These are phyloP conservation scores for Cladosporium velox DNA, from an alignment of 2,329 filamentous ascomycete genomes.

Conservation along the genomic window DNA sequence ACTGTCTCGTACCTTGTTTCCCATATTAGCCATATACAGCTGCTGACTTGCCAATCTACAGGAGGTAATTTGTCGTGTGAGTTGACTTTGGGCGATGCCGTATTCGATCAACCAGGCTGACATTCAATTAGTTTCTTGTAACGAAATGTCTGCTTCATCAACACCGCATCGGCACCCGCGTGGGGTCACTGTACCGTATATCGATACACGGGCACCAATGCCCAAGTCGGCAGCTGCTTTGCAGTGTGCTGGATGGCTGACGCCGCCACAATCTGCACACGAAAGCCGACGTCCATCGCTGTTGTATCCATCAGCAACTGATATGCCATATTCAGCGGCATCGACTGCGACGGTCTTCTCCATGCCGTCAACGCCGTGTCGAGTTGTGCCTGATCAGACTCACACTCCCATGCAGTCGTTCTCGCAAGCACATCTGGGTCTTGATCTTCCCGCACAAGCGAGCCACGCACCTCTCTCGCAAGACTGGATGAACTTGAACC, in stretches of 20 bases:
- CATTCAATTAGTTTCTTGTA: conserved; percentile 22
- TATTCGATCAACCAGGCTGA: conserved; percentile 17
- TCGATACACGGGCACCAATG: conserved; percentile 30
- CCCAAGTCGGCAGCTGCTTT: conserved; percentile 23
- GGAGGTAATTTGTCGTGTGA: conserved; percentile 29
- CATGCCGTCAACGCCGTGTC: conserved; percentile 30
- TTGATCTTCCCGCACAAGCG: not conserved
- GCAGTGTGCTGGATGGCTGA: conserved; percentile 29
- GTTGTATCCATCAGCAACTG: conserved; percentile 27
- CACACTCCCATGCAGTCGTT: conserved; percentile 1
- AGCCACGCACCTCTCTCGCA: not conserved
- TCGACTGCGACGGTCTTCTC: conserved; percentile 29
- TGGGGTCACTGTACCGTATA: conserved; percentile 29
- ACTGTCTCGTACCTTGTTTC: conserved; percentile 2
- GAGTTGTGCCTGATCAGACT: conserved; percentile 19
- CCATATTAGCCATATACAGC: not conserved
- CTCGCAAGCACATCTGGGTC: not conserved
- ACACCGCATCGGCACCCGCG: conserved; percentile 30
- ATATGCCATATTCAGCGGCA: conserved; percentile 27
- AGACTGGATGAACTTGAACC: not conserved
- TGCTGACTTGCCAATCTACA: conserved; percentile 17
- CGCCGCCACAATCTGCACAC: conserved; percentile 33
- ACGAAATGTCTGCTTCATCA: conserved; percentile 32
- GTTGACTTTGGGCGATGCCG: conserved; percentile 15
- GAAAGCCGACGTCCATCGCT: conserved; percentile 34